Evolutionary conservation across 305 asterid genomes (phyloP), one percentile per base, ranked within the genome.

Genomic region (Striga hermonthica): DNA sequence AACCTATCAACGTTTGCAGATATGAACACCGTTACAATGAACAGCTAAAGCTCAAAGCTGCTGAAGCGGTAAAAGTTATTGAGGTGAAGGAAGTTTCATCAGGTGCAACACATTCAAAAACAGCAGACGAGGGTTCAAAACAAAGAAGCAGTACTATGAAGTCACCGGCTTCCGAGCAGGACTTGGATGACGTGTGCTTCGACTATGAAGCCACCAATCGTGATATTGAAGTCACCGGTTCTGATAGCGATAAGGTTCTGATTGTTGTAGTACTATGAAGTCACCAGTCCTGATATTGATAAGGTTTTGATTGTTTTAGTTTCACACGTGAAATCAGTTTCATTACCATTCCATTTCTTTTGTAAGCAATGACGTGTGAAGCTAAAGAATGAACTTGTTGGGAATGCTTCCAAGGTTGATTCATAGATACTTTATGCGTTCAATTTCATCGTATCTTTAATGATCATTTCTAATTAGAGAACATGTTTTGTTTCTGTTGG

Each of bases 1-100:
- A 75, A 10, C 16, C 39, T 39, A 68, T 59, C 56, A 13, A 16
- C 66, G 52, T 75, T 53, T 35, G 31, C 71, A 92, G 98, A 75
- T 87, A 86, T 63, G 96, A 92, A 78, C 84, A 87, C 76, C 72
- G 77, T 63, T 92, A 86, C 78, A 62, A 63, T 77, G 95, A 87
- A 52, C 84, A 78, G 67, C 37, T 72, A 66, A 81, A 79, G 76
- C 68, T 69, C 66, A 86, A 80, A 72, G 67, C 86, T 58, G 80
- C 77, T 47, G 94, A 79, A 66, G 80, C 72, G 72, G 80, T 67
- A 50, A 67, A 80, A 70, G 84, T 76, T 54, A 62, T 74, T 60
- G 89, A 74, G 31, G 72, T 58, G 28, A 83, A 76, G 75, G 88
- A 80, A 62, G 75, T 31, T 68, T 56, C 82, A 65, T 71, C 83